Conservation (phyloP, 2,329 filamentous ascomycete species). For the Talaromyces atroroseus region DNA sequence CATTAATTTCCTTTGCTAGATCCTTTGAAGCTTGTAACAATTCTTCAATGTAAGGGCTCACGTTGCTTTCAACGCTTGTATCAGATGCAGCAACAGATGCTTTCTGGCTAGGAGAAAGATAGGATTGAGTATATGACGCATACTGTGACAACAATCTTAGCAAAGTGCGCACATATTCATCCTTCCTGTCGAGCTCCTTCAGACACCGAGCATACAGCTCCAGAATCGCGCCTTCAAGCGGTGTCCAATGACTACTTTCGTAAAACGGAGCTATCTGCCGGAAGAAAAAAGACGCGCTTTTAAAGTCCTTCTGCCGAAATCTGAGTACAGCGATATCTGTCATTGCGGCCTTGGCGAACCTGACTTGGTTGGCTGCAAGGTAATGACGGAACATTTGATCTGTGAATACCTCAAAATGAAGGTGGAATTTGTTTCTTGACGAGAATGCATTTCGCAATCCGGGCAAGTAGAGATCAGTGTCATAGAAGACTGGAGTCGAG, state of each 20-base stretch:
- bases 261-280: slow-evolving; percentile 73
- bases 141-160: slow-evolving; percentile 56
- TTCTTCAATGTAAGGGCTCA: slow-evolving; percentile 33
- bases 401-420: slow-evolving; percentile 69
- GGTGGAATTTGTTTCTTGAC: slow-evolving; percentile 59
- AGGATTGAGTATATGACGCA: slow-evolving; percentile 29
- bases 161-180: slow-evolving; percentile 72
- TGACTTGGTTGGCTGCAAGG: slow-evolving; percentile 68
- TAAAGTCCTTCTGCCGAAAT: slow-evolving; percentile 68
- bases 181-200: slow-evolving; percentile 65
- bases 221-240: slow-evolving; percentile 76
- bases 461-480: slow-evolving; percentile 47
- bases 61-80: slow-evolving; percentile 24
- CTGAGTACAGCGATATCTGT: slow-evolving; percentile 83
- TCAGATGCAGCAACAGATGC: slow-evolving; percentile 26
- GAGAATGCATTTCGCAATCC: slow-evolving; percentile 58
- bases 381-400: slow-evolving; percentile 79
- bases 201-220: slow-evolving; percentile 81
- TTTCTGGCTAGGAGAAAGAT: slow-evolving; percentile 26
- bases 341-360: slow-evolving; percentile 71
- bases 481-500: slow-evolving; percentile 12
- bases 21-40: slow-evolving; percentile 45
- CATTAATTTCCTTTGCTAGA: slow-evolving; percentile 57
- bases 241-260: slow-evolving; percentile 69
- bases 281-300: slow-evolving; percentile 70